These are phyloP conservation scores for Nannizzia gypsea DNA, from an alignment of 2,329 filamentous ascomycete species.

Conservation along the genomic window DNA sequence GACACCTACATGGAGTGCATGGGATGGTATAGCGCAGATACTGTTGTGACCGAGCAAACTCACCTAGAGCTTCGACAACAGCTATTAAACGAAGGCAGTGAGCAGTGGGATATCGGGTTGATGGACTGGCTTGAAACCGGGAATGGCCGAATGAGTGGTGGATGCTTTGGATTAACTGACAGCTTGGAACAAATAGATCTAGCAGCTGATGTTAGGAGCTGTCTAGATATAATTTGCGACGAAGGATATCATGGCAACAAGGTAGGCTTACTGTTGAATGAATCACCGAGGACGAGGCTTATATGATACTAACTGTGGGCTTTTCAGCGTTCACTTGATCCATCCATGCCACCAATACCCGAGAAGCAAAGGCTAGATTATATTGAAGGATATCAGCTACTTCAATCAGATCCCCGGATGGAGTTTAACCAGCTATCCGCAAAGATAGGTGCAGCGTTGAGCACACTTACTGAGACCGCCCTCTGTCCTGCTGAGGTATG, in stretches of 20 bases:
- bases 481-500: constrained; percentile 10
- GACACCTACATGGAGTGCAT: constrained; percentile 67
- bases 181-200: constrained; percentile 20
- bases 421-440: constrained; percentile 34
- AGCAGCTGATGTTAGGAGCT: constrained; percentile 26
- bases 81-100: constrained; percentile 51
- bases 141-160: constrained; percentile 4
- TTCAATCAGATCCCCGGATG: constrained; percentile 40
- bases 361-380: constrained; percentile 45
- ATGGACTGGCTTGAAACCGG: constrained; percentile 42
- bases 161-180: constrained; percentile 18
- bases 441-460: constrained; percentile 25
- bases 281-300: not conserved
- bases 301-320: constrained; percentile 6
- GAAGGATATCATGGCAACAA: constrained; percentile 20
- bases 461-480: constrained; percentile 21
- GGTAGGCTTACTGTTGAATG: constrained; percentile 17
- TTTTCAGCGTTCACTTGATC: constrained; percentile 46
- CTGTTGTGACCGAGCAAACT: constrained; percentile 30
- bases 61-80: constrained; percentile 47
- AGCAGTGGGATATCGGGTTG: constrained; percentile 55
- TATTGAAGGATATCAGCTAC: constrained; percentile 41
- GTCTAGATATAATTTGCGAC: constrained; percentile 26
- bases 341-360: constrained; percentile 48
- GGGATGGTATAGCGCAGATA: constrained; percentile 60